Evolutionary conservation across 2,329 filamentous ascomycete species (phyloP), one percentile per base, ranked within the genome.

Genomic region (Penicillium sp.): DNA sequence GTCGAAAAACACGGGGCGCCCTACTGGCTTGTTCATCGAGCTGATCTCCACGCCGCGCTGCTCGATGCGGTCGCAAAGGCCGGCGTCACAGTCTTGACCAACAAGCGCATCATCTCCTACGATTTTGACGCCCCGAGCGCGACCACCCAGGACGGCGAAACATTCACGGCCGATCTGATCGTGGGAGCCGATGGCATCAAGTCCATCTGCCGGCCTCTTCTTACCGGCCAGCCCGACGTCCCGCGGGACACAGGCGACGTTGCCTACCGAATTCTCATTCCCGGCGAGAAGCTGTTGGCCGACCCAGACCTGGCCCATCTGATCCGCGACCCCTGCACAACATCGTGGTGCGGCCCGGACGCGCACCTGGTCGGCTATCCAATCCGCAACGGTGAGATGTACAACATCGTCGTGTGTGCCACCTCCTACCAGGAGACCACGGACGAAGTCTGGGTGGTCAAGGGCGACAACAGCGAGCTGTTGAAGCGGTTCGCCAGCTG

Each of bases 21-120:
- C 1, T 75, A 77, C 52, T 72, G 72, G 59, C 72, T 77, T 45
- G 64, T 78, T 13, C 76, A 79, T 62, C 71, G 77, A 18, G 75
- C 75, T 23, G 75, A 78, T 55, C 72, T 78, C 29, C 72, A 78
- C 55, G 62, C 60, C 20, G 70, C 72, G 15, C 61, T 78, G n/a
- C 66, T 75, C 0, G 61, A 66, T 13, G 67, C 70, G 28, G 72
- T 74, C 18, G 42, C 50, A 4, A 62, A 66, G 8, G 66, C 76
- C 0, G 74, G 73, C 6, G 72, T 75, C 0, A 57, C 64, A 10
- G 61, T 72, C 4, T 47, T 47, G 7, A 59, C 66, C 10, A 56
- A 59, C 20, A 57, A 58, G 24, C 53, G 49, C 18, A 64, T 69
- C 12, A 54, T 48, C 1, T 57, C 38, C 31, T 58, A 59, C 53